Evolutionary conservation across 441 rosid species (phyloP), one percentile per base, ranked within the genome.

Genomic region (Erodium texanum): DNA sequence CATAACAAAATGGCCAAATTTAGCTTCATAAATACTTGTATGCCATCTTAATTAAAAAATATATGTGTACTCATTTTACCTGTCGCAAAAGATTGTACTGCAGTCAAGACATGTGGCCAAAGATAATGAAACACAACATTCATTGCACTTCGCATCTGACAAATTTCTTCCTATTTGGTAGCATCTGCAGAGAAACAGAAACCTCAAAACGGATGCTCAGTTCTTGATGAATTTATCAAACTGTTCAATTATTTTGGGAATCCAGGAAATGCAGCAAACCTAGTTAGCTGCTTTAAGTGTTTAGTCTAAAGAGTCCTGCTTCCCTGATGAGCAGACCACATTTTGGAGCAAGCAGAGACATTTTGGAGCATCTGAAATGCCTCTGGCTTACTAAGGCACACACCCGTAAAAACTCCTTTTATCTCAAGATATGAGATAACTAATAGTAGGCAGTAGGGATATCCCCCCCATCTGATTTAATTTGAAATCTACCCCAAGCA

Each of bases 31-130:
- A n/a, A 52, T 52, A 52, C 20, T 16, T n/a, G 7, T 52, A 52
- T 16, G 20, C 9, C 20, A 52, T 9, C 22, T 52, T 20, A 52
- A 58, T 23, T 43, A 41, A 22, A 22, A 71, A 29, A 70, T 45
- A 67, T 1, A 64, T 56, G 62, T 29, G 59, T 54, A 61, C 43
- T 58, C 50, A 24, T 23, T 82, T 77, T 80, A 88, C 94, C 75
- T 77, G 74, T 88, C 94, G 68, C 94, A 88, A 36, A 86, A 69
- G 54, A 85, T 78, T 56, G 73, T 74, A 70, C 77, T 80, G 67
- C 94, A 86, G 36, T 83, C 79, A 66, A 88, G 84, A 79, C 94
- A 88, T 43, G 89, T 82, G n/a, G 86, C 89, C 74, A 88, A 73
- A 72, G 83, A 75, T 68, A 80, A 68, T 48, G 84, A 78, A 76